Evolutionary conservation across 208 protist genomes (phyloP).

Genomic region (Leishmania gerbilli): DNA sequence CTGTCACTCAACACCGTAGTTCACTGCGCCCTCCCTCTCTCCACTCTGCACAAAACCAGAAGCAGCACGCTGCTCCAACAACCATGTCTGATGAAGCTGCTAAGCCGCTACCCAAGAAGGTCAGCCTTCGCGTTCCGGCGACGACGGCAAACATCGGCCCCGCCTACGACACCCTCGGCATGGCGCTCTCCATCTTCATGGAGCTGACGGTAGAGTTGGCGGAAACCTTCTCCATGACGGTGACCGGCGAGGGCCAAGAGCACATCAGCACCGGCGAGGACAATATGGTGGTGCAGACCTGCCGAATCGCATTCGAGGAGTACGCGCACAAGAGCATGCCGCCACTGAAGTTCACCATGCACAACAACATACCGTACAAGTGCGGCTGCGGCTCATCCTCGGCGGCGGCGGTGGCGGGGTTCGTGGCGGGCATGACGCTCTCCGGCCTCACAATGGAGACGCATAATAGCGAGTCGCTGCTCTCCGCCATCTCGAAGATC

Average conservation of each 20-base stretch:
- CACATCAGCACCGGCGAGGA: conserved; percentile 61
- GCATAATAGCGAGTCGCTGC: conserved; percentile 65
- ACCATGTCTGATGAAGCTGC: not conserved
- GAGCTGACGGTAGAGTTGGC: conserved; percentile 85
- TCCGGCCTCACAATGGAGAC: conserved; percentile 82
- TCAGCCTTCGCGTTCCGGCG: conserved; percentile 88
- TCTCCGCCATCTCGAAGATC: conserved; percentile 82
- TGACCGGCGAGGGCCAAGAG: conserved; percentile 82
- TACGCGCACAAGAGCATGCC: conserved; percentile 83
- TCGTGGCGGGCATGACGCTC: conserved; percentile 90
- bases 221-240: conserved; percentile 69
- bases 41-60: not conserved
- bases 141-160: conserved; percentile 94
- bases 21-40: not conserved
- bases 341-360: conserved; percentile 77
- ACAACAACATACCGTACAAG: conserved; percentile 91
- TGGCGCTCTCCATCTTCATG: conserved; percentile 93
- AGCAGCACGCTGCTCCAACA: not conserved
- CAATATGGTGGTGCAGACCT: conserved; percentile 89
- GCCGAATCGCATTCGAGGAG: conserved; percentile 70
- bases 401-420: conserved; percentile 88
- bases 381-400: conserved; percentile 92
- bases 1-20: not conserved
- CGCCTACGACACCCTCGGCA: conserved; percentile 91
- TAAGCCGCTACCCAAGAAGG: conserved; percentile 38